A percentile compares a stretch with the other conserved stretches of the same genome.
Conservation (phyloP, 352 stramenopile genomes). For the Globisporangium paddicum region DNA sequence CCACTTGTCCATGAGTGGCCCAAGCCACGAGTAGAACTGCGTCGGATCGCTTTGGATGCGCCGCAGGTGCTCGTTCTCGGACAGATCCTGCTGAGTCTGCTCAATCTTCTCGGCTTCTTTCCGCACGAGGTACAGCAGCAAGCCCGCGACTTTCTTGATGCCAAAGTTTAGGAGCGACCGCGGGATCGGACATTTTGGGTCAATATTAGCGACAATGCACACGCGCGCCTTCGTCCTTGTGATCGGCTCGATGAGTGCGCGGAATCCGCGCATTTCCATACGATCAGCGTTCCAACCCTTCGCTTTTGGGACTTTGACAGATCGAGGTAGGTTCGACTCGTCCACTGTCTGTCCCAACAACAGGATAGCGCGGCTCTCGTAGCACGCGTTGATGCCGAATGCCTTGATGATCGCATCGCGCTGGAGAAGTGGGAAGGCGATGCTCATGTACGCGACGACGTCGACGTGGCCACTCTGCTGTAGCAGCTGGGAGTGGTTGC, state of each 20-base stretch:
- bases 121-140: constrained; percentile 70
- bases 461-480: constrained; percentile 50
- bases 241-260: constrained; percentile 70
- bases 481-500: constrained; percentile 56
- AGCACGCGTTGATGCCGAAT: constrained; percentile 77
- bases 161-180: constrained; percentile 72
- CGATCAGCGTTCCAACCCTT: constrained; percentile 71
- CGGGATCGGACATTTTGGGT: constrained; percentile 73
- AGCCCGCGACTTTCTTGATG: constrained; percentile 79
- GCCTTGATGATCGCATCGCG: constrained; percentile 64
- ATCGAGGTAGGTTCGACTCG: constrained; percentile 21
- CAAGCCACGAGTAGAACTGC: constrained; percentile 74
- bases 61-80: constrained; percentile 45
- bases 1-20: constrained; percentile 59
- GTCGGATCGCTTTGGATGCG: constrained; percentile 65
- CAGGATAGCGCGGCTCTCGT: constrained; percentile 67
- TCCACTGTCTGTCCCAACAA: constrained; percentile 58
- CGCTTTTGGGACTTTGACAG: constrained; percentile 40
- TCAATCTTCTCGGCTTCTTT: constrained; percentile 82
- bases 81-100: constrained; percentile 38
- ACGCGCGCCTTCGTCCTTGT: constrained; percentile 56
- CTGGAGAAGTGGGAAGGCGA: constrained; percentile 69
- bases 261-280: constrained; percentile 69
- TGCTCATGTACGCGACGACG: constrained; percentile 58
- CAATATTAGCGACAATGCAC: constrained; percentile 76